Evolutionary conservation across 352 stramenopile genomes (phyloP).

Genomic region (Phytophthora megakarya): DNA sequence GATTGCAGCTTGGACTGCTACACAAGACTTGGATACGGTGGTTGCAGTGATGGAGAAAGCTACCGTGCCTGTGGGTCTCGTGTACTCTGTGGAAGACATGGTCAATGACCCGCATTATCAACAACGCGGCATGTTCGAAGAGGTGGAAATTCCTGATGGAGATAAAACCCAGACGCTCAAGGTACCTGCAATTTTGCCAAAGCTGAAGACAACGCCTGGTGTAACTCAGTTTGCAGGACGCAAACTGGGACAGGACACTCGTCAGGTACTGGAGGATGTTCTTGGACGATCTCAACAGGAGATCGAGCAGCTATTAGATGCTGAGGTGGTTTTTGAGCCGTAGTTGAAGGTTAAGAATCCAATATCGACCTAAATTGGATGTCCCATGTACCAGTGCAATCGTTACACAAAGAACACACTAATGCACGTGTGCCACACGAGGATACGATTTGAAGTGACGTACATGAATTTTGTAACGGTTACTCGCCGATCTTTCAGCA

Average conservation of each 20-base stretch:
- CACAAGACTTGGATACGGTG: constrained; percentile 49
- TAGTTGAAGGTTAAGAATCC: no score
- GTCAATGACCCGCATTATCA: constrained; percentile 69
- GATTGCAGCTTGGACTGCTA: constrained; percentile 59
- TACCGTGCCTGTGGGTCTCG: constrained; percentile 63
- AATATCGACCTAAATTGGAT: no score
- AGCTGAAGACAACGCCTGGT: constrained; percentile 66
- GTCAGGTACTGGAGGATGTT: constrained; percentile 59
- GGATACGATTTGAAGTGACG: no score
- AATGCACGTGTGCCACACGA: no score
- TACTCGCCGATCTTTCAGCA: constrained; percentile 34
- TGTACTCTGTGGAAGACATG: constrained; percentile 88
- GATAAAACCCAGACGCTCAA: constrained; percentile 47
- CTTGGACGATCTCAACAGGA: constrained; percentile 56
- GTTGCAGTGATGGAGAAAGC: constrained; percentile 65
- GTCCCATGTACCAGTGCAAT: no score
- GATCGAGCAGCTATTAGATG: constrained; percentile 55
- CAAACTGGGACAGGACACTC: constrained; percentile 77
- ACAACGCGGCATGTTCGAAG: constrained; percentile 80
- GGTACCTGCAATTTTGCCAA: constrained; percentile 79
- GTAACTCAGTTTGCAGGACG: constrained; percentile 65
- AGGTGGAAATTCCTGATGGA: constrained; percentile 53
- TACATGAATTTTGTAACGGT: no score
- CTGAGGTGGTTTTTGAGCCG: constrained; percentile 79
- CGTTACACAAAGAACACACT: no score